These are phyloP conservation scores for Fraxinus velutina DNA, from an alignment of 305 asterid species.

Conservation along the genomic window DNA sequence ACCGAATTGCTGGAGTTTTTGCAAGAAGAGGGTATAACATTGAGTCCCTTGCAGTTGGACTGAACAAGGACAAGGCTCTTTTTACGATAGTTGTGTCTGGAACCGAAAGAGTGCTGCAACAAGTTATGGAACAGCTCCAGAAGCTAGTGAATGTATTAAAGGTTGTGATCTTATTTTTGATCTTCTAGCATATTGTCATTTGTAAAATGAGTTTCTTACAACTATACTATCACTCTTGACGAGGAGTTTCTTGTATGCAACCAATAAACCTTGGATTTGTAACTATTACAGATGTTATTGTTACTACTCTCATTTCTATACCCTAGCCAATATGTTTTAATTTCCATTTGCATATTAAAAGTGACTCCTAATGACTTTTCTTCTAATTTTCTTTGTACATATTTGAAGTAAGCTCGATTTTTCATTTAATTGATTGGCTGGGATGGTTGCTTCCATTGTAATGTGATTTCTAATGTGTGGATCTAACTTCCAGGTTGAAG, in stretches of 20 bases:
- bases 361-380: conserved; percentile 11
- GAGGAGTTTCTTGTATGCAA: neutral
- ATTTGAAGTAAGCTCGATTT: neutral
- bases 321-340: neutral
- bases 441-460: conserved; percentile 15
- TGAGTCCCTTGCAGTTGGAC: conserved; percentile 97
- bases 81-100: conserved; percentile 91
- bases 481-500: conserved; percentile 62
- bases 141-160: conserved; percentile 87
- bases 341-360: neutral
- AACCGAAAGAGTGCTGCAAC: conserved; percentile 69
- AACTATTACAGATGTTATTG: neutral
- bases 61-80: conserved; percentile 92
- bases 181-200: neutral
- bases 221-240: neutral
- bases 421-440: conserved; percentile 1
- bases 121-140: conserved; percentile 88
- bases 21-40: conserved; percentile 96
- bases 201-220: neutral
- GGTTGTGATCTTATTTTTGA: conserved; percentile 41
- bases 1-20: conserved; percentile 93
- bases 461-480: conserved; percentile 13
- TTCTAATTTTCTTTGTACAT: neutral
- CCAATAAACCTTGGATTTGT: neutral
- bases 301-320: neutral